Conservation (phyloP, 2,329 filamentous ascomycete species). For the Xylaria sp. region DNA sequence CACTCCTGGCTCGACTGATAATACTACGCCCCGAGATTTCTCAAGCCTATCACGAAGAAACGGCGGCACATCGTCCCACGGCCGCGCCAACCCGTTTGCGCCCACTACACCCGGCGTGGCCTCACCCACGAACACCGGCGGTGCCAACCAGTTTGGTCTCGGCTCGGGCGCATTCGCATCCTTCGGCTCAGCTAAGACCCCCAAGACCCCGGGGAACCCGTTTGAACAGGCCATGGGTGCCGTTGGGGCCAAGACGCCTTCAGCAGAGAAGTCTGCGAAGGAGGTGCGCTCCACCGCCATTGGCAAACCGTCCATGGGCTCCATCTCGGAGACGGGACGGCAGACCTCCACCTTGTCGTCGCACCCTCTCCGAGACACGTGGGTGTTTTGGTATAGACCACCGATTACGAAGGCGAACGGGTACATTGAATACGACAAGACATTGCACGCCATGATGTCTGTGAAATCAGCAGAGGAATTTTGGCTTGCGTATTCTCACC, state of each 20-base stretch:
- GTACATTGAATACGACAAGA: conserved; percentile 93
- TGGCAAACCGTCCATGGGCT: conserved; percentile 56
- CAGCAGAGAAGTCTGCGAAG: conserved; percentile 70
- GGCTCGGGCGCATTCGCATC: conserved; percentile 96
- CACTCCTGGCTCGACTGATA: conserved; percentile 66
- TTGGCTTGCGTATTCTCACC: conserved; percentile 86
- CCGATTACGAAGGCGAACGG: conserved; percentile 95
- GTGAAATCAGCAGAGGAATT: conserved; percentile 90
- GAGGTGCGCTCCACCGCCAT: conserved; percentile 51
- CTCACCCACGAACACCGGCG: conserved; percentile 78
- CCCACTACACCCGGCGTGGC: conserved; percentile 77
- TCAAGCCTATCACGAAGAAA: conserved; percentile 68
- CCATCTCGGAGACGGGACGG: conserved; percentile 58
- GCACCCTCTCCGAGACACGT: conserved; percentile 81
- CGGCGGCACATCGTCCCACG: conserved; percentile 76
- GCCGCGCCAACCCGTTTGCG: conserved; percentile 80
- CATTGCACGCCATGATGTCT: conserved; percentile 84
- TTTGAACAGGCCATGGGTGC: conserved; percentile 77
- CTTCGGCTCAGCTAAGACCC: conserved; percentile 88
- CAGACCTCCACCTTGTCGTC: conserved; percentile 55
- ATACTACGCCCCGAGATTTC: conserved; percentile 56
- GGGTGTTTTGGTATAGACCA: conserved; percentile 97
- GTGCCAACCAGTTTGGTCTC: conserved; percentile 82
- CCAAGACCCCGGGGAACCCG: conserved; percentile 82
- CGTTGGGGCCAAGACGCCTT: conserved; percentile 62